Base-by-base conservation (phyloP, 192 early-diverging fungal genomes). In the Entomortierella lignicola region DNA sequence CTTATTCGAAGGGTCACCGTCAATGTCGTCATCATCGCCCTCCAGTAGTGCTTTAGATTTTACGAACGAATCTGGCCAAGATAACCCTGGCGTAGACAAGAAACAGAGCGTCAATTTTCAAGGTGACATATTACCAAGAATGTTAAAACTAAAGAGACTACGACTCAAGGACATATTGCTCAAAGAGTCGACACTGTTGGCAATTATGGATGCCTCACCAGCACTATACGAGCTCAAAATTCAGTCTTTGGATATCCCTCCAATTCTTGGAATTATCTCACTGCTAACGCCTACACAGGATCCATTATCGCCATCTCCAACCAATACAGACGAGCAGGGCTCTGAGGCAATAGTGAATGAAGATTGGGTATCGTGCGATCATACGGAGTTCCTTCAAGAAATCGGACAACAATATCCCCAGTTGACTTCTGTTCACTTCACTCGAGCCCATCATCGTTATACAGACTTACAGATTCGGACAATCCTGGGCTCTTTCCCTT, bases 131-230 rank as follows among this genome's bases (percentile, higher is more conserved):
- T 30, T 69, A 15, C 41, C 66, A 21, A 34, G 23, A 47, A 37
- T 21, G 4, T 23, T 69, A 0, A 41, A n/a, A 11, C 25, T 69
- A 48, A 59, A 53, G 17, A 41, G 56, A 0, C 48, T 69, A 1
- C 66, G 34, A 3, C 57, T 69, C 10, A 69, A 69, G 50, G 66
- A 69, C 20, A 48, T 69, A 0, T 18, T 41, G 21, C 8, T 71
- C 50, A 50, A 32, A 23, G 69, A 71, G 42, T 42, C 48, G 7
- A 42, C 47, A 10, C 21, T 71, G 5, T 0, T 52, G 4, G 37
- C 69, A n/a, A 60, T 71, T 25, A 48, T 71, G 2, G 55, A 58
- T n/a, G 27, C 51, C 1, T 23, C 60, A 31, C 69, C 69, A n/a
- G 17, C 11, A 7, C 69, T 71, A 1, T 71, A 58, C 27, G 69